Evolutionary conservation across 176 grass and related monocot species (phyloP).

Genomic region (Echinochloa phyllopogon): DNA sequence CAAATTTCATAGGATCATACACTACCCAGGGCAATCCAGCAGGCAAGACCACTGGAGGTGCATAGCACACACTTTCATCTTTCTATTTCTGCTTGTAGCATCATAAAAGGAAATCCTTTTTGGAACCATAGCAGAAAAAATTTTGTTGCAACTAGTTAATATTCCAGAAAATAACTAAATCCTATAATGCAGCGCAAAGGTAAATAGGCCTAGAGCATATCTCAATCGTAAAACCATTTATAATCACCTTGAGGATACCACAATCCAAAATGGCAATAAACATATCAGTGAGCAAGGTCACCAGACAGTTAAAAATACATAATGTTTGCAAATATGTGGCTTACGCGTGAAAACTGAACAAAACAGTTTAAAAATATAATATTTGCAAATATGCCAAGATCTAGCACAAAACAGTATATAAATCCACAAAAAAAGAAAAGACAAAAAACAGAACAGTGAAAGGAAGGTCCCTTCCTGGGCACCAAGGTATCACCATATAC

Average conservation of each 20-base stretch:
- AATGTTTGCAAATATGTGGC: background rate
- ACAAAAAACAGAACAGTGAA: background rate
- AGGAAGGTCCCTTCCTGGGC: background rate
- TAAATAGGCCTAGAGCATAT: background rate
- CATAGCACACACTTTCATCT: background rate
- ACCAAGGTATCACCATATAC: slow-evolving; percentile 11
- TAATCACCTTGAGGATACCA: background rate
- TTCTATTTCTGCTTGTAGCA: slow-evolving; percentile 2
- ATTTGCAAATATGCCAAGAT: slow-evolving; percentile 8
- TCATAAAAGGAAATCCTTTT: background rate
- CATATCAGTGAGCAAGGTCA: background rate
- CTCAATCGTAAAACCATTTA: background rate
- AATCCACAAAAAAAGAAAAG: background rate
- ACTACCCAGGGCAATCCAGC: background rate
- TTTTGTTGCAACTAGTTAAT: background rate
- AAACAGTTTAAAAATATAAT: background rate
- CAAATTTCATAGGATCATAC: background rate
- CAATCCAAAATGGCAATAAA: background rate
- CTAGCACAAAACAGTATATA: background rate
- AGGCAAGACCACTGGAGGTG: background rate
- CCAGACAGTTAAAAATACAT: background rate
- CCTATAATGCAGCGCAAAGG: background rate
- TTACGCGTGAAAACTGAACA: background rate
- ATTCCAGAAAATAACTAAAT: background rate
- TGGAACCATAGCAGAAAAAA: background rate